Conservation (phyloP, 768 basidiomycete genomes). For the Baorangia bicolor region DNA sequence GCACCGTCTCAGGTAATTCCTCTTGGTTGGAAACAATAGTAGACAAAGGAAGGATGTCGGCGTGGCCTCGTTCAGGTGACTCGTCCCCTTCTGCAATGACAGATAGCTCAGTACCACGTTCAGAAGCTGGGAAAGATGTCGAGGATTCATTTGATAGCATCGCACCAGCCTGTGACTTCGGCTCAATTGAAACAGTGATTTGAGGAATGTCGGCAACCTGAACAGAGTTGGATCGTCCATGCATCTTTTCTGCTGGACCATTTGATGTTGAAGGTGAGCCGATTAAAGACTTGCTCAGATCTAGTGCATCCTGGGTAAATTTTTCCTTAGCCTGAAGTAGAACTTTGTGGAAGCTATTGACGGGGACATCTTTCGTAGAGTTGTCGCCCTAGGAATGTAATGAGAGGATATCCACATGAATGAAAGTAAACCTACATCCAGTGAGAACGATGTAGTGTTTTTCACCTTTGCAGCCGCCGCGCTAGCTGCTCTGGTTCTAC, state of each 20-base stretch:
- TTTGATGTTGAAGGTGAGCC: background rate
- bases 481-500: slow-evolving; percentile 46
- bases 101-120: slow-evolving; percentile 51
- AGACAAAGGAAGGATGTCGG: background rate
- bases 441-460: slow-evolving; percentile 37
- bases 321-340: slow-evolving; percentile 37
- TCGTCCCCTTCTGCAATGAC: slow-evolving; percentile 75
- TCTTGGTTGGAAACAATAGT: background rate
- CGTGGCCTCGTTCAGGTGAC: slow-evolving; percentile 40
- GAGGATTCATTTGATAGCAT: background rate
- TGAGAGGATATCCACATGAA: slow-evolving; percentile 9
- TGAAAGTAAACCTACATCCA: slow-evolving; percentile 41
- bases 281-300: background rate
- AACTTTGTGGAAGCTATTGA: slow-evolving; percentile 48
- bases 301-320: slow-evolving; percentile 4
- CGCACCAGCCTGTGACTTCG: background rate
- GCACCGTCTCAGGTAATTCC: background rate
- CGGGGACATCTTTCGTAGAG: slow-evolving; percentile 40
- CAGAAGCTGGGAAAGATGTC: slow-evolving; percentile 22
- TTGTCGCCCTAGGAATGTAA: slow-evolving; percentile 33
- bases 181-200: slow-evolving; percentile 5
- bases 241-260: background rate
- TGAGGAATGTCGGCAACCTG: slow-evolving; percentile 7
- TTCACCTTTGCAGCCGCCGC: slow-evolving; percentile 46
- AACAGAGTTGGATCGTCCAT: background rate